phyloP scores from a whole-genome alignment of 345 rosid species.

The Dovyalis caffra region DNA sequence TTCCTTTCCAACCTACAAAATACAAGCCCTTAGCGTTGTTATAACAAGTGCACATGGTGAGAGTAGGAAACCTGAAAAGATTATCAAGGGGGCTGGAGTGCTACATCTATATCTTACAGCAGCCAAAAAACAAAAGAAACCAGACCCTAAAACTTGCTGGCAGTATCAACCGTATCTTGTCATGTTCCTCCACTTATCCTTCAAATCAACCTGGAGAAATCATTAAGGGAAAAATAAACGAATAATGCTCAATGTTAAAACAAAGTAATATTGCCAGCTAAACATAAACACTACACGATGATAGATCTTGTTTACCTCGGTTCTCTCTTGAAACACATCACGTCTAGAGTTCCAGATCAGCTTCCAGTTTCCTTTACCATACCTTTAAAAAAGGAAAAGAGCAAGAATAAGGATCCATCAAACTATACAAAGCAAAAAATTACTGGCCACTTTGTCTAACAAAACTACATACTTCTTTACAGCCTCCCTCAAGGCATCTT shows the following conservation, averaged over 20 bases:
- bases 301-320: slow-evolving; percentile 28
- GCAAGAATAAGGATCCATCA: background rate
- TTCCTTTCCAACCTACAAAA: too few species aligned
- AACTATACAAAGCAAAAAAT: background rate
- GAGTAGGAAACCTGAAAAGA: background rate
- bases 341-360: slow-evolving; percentile 30
- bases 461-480: slow-evolving; percentile 23
- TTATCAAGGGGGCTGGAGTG: background rate
- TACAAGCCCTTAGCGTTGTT: too few species aligned
- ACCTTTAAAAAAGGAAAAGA: slow-evolving; percentile 23
- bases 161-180: slow-evolving; percentile 5
- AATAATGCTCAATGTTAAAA: background rate
- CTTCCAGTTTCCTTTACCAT: slow-evolving; percentile 52
- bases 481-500: slow-evolving; percentile 49
- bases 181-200: slow-evolving; percentile 75
- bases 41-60: background rate
- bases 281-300: background rate
- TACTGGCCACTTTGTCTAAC: background rate
- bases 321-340: slow-evolving; percentile 37
- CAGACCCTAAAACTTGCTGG: background rate
- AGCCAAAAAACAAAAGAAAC: background rate
- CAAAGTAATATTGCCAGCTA: background rate
- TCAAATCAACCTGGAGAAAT: slow-evolving; percentile 50
- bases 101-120: background rate
- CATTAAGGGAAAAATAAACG: background rate